phyloP scores from a whole-genome alignment of 2,329 filamentous ascomycete genomes.

The Lasiodiplodia sp. region DNA sequence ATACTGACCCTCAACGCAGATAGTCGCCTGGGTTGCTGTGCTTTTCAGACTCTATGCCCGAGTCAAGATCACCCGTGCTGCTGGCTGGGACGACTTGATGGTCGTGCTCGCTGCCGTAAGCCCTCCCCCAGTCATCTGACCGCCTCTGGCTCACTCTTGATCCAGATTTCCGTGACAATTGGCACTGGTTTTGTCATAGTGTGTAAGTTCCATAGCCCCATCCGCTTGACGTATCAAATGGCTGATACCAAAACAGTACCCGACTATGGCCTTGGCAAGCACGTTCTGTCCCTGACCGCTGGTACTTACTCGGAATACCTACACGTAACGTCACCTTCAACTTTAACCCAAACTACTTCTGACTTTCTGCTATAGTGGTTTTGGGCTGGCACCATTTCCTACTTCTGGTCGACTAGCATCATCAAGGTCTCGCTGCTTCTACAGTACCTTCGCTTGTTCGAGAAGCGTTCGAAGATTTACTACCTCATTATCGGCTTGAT shows the following conservation, averaged over 20 bases:
- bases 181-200: constrained; percentile 42
- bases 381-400: constrained; percentile 42
- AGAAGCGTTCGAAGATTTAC: constrained; percentile 34
- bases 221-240: background rate
- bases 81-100: constrained; percentile 48
- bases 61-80: constrained; percentile 36
- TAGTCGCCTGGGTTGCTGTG: constrained; percentile 40
- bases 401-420: constrained; percentile 42
- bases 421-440: constrained; percentile 49
- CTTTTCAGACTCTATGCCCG: constrained; percentile 43
- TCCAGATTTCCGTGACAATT: constrained; percentile 37
- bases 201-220: constrained; percentile 36
- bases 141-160: background rate
- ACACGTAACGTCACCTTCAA: constrained; percentile 35
- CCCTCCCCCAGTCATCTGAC: background rate
- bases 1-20: constrained; percentile 32
- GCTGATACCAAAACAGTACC: constrained; percentile 40
- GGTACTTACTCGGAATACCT: constrained; percentile 37
- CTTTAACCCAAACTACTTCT: background rate
- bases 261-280: constrained; percentile 42
- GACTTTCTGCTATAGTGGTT: constrained; percentile 36
- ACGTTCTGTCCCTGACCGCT: constrained; percentile 39
- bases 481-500: constrained; percentile 37
- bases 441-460: constrained; percentile 48
- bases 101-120: constrained; percentile 41